Base-by-base conservation (phyloP, 208 protist species). In the Leishmania amazonensis region DNA sequence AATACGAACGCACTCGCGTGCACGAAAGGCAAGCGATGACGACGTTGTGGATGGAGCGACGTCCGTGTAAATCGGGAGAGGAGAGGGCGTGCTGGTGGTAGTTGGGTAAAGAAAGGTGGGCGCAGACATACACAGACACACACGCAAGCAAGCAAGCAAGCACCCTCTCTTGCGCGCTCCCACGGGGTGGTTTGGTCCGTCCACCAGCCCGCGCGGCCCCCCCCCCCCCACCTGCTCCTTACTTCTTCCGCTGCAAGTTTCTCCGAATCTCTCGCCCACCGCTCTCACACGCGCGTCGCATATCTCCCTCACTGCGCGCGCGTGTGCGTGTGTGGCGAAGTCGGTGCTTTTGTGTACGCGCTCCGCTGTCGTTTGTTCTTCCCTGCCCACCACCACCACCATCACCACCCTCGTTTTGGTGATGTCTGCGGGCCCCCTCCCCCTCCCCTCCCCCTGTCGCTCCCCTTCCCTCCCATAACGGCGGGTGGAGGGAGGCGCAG, bases 211-310 rank as follows among this genome's bases (percentile, higher is more conserved):
- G 3, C 9, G 47, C 9, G 8, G 47, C 31, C 31, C 51, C 17
- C 13, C 51, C 1, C 31, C 31, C 51, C 17, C 13, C 51, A 11
- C 51, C 17, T 0, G 17, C 51, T 5, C 51, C 9, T 54, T 54
- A 54, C 53, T 13, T 54, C 0, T 17, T 75, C 3, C 45, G 4
- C 17, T 28, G 8, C 35, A 17, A 47, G n/a, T 8, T 75, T 75
- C 53, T 47, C 28, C 64, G 54, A 82, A n/a, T 85, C 40, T 79
- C 74, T 79, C 51, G 15, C 9, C 4, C 51, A 15, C 51, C 51
- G 51, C 51, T 21, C 51, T 54, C 51, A 54, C 51, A 54, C 62
- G 62, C 62, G 31, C 62, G 31, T 40, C 9, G 5, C 28, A 40
- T 9, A 40, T 68, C 28, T 28, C 62, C 8, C 47, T 80, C 17